A percentile compares a stretch with the other conserved stretches of the same genome.
Evolutionary conservation across 768 basidiomycete species (phyloP).

Genomic region (Lentinula sp.): DNA sequence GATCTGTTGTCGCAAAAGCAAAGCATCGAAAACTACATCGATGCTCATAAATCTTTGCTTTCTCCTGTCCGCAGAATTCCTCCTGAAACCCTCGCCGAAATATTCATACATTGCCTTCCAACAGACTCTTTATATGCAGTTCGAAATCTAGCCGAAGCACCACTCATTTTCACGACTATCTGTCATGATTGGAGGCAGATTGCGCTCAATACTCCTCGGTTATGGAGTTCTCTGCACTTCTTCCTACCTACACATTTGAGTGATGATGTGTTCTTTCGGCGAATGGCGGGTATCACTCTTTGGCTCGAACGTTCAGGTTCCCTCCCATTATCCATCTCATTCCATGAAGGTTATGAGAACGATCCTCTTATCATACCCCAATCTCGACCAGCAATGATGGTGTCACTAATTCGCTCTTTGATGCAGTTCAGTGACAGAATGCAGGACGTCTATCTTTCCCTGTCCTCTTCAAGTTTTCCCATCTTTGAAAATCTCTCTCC

Average conservation of each 20-base stretch:
- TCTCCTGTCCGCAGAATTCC: slow-evolving; percentile 13
- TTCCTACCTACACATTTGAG: neutral
- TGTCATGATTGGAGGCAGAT: slow-evolving; percentile 21
- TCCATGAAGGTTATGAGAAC: neutral
- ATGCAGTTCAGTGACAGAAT: neutral
- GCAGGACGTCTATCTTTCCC: neutral
- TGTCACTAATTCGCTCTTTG: neutral
- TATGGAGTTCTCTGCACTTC: slow-evolving; percentile 20
- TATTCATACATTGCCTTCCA: slow-evolving; percentile 21
- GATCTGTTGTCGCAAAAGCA: neutral
- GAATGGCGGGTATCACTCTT: neutral
- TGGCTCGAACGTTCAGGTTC: slow-evolving; percentile 1
- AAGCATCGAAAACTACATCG: neutral
- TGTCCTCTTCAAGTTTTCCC: neutral
- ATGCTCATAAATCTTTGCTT: slow-evolving; percentile 10
- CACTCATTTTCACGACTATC: slow-evolving; percentile 19
- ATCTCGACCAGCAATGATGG: neutral
- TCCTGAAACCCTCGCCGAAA: slow-evolving; percentile 17
- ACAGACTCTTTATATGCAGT: slow-evolving; percentile 8
- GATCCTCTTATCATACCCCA: no score
- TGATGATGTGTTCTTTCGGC: neutral
- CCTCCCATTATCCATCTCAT: neutral
- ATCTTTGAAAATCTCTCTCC: neutral
- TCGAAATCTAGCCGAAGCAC: slow-evolving; percentile 15
- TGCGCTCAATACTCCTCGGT: slow-evolving; percentile 16